Evolutionary conservation across 1,139 yeast species (phyloP).

Genomic region (Maudiozyma humilis): DNA sequence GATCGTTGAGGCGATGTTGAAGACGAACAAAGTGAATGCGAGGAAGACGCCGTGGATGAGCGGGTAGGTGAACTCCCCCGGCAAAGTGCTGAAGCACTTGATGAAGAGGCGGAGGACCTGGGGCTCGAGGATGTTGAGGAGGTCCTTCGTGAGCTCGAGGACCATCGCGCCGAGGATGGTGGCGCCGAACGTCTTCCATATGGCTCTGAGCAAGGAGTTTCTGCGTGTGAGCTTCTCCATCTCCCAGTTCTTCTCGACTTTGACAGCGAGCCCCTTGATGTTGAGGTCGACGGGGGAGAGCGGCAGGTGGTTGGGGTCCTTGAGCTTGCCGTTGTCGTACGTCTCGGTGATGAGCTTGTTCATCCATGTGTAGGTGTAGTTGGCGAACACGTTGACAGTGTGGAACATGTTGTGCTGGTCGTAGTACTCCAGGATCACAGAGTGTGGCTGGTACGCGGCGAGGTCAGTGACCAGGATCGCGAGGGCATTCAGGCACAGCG

Average conservation of each 20-base stretch:
- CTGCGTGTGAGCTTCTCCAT: constrained; percentile 29
- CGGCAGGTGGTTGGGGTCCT: constrained; percentile 48
- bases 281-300: constrained; percentile 44
- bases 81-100: constrained; percentile 37
- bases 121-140: constrained; percentile 47
- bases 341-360: constrained; percentile 45
- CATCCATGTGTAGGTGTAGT: constrained; percentile 56
- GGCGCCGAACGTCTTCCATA: constrained; percentile 43
- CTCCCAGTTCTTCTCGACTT: constrained; percentile 35
- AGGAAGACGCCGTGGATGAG: constrained; percentile 45
- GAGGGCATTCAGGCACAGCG: constrained; percentile 30
- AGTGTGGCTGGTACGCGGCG: constrained; percentile 38
- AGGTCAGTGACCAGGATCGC: constrained; percentile 37
- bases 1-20: constrained; percentile 40
- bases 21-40: constrained; percentile 43
- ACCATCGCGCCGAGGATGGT: constrained; percentile 38
- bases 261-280: constrained; percentile 34
- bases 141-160: constrained; percentile 40
- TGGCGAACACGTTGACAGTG: constrained; percentile 43
- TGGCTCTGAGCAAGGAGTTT: constrained; percentile 38
- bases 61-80: constrained; percentile 30
- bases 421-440: constrained; percentile 38
- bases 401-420: constrained; percentile 29
- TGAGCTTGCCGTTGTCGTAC: constrained; percentile 38
- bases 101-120: constrained; percentile 46